Evolutionary conservation across 2,329 filamentous ascomycete species (phyloP).

Genomic region (Myriosclerotinia scirpicola): DNA sequence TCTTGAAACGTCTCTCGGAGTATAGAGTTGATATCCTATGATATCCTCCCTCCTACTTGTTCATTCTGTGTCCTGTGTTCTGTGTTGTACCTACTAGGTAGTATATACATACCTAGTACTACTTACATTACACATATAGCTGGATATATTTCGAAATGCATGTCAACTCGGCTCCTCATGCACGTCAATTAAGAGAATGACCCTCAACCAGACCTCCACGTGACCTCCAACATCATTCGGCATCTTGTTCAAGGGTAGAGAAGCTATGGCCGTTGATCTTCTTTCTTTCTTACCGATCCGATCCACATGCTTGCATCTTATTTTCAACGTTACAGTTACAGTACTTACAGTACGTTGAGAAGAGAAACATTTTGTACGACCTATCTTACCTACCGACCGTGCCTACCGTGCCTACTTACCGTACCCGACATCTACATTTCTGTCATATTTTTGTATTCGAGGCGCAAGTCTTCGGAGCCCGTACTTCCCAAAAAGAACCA

Average conservation of each 20-base stretch:
- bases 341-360: too few species aligned
- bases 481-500: neutral
- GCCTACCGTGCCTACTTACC: too few species aligned
- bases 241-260: neutral
- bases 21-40: too few species aligned
- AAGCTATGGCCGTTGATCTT: neutral
- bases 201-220: too few species aligned
- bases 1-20: too few species aligned
- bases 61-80: too few species aligned
- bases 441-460: neutral
- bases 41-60: too few species aligned
- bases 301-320: neutral
- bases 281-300: constrained; percentile 1
- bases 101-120: neutral
- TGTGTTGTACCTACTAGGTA: too few species aligned
- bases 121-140: too few species aligned
- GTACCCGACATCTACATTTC: neutral
- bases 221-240: neutral
- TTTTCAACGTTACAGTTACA: neutral
- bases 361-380: neutral
- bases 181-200: constrained; percentile 4
- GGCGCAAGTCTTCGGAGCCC: neutral
- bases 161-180: constrained; percentile 10
- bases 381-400: neutral
- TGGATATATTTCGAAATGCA: neutral